Evolutionary conservation across 352 stramenopile species (phyloP).

Genomic region (Phytophthora melonis): DNA sequence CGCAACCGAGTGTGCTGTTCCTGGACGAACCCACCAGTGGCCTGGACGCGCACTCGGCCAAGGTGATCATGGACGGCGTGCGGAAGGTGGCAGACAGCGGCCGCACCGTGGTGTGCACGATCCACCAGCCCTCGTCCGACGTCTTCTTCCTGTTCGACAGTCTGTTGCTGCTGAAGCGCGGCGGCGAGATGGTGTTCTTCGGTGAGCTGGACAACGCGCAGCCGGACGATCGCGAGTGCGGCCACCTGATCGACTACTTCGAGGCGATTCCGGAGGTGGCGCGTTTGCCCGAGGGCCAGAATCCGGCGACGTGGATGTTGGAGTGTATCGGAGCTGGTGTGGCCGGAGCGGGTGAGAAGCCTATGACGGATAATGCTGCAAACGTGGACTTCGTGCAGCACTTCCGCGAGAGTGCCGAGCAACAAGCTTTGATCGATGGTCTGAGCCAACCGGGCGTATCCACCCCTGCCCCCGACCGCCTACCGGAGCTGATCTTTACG

Average conservation of each 20-base stretch:
- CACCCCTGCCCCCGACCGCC: conserved; percentile 12
- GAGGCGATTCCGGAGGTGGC: conserved; percentile 37
- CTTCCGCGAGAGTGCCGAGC: conserved; percentile 36
- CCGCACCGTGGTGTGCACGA: conserved; percentile 74
- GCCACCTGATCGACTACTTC: conserved; percentile 51
- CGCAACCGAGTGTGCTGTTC: conserved; percentile 86
- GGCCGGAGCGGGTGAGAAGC: conserved; percentile 14
- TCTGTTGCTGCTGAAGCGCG: conserved; percentile 78
- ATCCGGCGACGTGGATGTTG: conserved; percentile 88
- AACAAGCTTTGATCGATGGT: conserved; percentile 17
- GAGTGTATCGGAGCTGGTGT: conserved; percentile 55
- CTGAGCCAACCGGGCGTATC: conserved; percentile 37
- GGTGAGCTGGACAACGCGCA: conserved; percentile 40
- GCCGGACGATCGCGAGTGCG: conserved; percentile 21
- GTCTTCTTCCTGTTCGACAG: conserved; percentile 72
- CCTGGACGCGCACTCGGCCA: conserved; percentile 85
- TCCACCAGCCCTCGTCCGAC: conserved; percentile 39
- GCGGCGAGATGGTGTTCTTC: conserved; percentile 64
- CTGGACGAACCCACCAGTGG: conserved; percentile 89
- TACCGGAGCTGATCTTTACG: conserved; percentile 35
- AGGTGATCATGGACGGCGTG: conserved; percentile 83
- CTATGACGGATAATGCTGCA: conserved; percentile 12
- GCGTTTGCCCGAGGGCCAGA: conserved; percentile 37
- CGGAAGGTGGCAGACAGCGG: conserved; percentile 78
- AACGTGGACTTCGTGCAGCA: conserved; percentile 35